Evolutionary conservation across 2,329 filamentous ascomycete genomes (phyloP), one percentile per base, ranked within the genome.

Genomic region (Xylariaceae sp.): DNA sequence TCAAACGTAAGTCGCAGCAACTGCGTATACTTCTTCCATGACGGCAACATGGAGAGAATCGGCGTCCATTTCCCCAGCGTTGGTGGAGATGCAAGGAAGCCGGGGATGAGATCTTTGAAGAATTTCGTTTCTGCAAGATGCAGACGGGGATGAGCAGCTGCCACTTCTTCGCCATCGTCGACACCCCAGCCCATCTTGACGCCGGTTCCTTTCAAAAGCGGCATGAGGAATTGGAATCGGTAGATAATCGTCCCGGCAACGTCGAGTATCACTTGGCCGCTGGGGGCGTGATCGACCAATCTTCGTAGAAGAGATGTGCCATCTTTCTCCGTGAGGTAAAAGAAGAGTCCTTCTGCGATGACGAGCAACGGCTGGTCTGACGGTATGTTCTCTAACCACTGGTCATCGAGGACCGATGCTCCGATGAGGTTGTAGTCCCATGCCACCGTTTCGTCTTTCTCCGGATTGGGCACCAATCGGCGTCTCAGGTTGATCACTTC

Each of bases 311-410:
- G 31, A 33, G 42, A 31, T 17, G 13, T 47, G 18, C 66, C 67
- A 18, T 61, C 45, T 7, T 56, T 53, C 2, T 51, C 50, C 28
- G 53, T 43, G 10, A 64, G 43, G 47, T 64, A 64, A 17, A 51
- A 51, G 31, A 61, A 53, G n/a, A 64, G 50, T 1, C 61, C 57
- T 49, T 64, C 62, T 38, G 56, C 61, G 36, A 64, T 52, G 38
- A 63, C 38, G 4, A 56, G 46, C 7, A 58, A 31, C 6, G 60
- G 60, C 5, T 57, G 49, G 42, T 63, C 60, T 11, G 48, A 45
- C 6, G 59, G 60, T 19, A 63, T 48, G 19, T 58, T 44, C 14
- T 45, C 31, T 6, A 58, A 51, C 62, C 62, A 64, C 12, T 41
- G 39, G n/a, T 58, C 53, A 17, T 58, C 59, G 16, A 43, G 51